Evolutionary conservation across 2,329 filamentous ascomycete genomes (phyloP).

Genomic region (Sordariomycetes sp.): DNA sequence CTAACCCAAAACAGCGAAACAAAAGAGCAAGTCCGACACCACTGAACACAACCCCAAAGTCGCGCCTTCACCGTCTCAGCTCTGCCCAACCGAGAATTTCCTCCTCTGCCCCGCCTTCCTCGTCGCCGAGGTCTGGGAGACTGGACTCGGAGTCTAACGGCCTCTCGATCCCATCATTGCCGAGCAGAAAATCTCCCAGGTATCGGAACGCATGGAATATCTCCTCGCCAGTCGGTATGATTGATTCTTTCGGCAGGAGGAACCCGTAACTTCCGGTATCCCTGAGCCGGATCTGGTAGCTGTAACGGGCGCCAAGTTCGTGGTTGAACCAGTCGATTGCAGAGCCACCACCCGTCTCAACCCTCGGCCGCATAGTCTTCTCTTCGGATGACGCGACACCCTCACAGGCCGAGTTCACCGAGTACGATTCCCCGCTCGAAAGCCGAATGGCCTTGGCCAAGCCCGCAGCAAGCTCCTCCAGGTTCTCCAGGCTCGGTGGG

Average conservation of each 20-base stretch:
- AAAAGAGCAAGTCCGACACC: not conserved
- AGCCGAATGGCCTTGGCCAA: slow-evolving; percentile 80
- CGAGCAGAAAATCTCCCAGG: slow-evolving; percentile 69
- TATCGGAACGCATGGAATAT: slow-evolving; percentile 74
- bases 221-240: slow-evolving; percentile 83
- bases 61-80: not conserved
- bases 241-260: slow-evolving; percentile 74
- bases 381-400: slow-evolving; percentile 45
- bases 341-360: slow-evolving; percentile 50
- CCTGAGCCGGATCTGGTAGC: slow-evolving; percentile 88
- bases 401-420: slow-evolving; percentile 76
- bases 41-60: not conserved
- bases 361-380: slow-evolving; percentile 1
- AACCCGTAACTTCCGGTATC: slow-evolving; percentile 95
- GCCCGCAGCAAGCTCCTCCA: slow-evolving; percentile 81
- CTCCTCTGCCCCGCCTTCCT: not conserved
- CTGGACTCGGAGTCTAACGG: slow-evolving; percentile 9
- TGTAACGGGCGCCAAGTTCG: slow-evolving; percentile 68
- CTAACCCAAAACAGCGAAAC: not conserved
- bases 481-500: slow-evolving; percentile 81
- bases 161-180: slow-evolving; percentile 55
- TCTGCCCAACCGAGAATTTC: not conserved
- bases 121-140: not conserved
- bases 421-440: slow-evolving; percentile 66
- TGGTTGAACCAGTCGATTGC: slow-evolving; percentile 95